Percentiles rank a stretch among this genome's conserved stretches.
phyloP scores from a whole-genome alignment of 768 basidiomycete genomes.

The Panaeolus papilionaceus region DNA sequence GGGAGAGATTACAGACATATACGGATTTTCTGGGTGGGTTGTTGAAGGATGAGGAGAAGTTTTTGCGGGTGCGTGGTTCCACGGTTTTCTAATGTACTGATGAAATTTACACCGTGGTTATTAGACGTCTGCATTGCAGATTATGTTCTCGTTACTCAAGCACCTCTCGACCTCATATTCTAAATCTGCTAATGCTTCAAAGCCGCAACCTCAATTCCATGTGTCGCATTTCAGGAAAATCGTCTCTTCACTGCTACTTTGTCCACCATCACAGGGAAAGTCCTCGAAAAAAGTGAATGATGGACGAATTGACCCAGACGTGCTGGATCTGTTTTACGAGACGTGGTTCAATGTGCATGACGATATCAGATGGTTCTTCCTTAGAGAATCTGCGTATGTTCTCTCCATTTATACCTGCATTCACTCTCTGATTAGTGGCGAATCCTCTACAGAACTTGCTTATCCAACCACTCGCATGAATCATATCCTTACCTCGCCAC shows the following conservation, averaged over 20 bases:
- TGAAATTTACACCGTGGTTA: conserved; percentile 7
- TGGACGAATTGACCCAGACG: no score
- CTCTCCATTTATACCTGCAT: conserved; percentile 7
- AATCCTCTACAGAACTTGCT: conserved; percentile 32
- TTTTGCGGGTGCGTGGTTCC: conserved; percentile 64
- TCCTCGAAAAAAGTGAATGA: no score
- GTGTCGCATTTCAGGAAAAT: no score
- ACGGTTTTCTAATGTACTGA: no score
- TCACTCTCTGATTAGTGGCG: neutral
- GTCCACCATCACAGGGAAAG: no score
- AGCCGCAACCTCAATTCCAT: no score
- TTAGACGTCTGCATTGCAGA: conserved; percentile 74
- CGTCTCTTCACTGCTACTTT: no score
- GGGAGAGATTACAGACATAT: no score
- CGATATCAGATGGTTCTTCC: conserved; percentile 90
- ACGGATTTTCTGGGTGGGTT: no score
- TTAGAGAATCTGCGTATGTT: conserved; percentile 76
- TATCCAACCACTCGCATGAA: conserved; percentile 36
- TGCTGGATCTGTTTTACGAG: no score
- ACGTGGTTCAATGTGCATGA: no score
- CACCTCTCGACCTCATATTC: conserved; percentile 63
- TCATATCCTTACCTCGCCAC: conserved; percentile 43
- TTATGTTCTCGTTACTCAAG: conserved; percentile 78
- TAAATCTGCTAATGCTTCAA: conserved; percentile 40
- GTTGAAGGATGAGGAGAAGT: conserved; percentile 79